Conservation (phyloP, 164 flowering plant species). For the Amborella trichopoda region DNA sequence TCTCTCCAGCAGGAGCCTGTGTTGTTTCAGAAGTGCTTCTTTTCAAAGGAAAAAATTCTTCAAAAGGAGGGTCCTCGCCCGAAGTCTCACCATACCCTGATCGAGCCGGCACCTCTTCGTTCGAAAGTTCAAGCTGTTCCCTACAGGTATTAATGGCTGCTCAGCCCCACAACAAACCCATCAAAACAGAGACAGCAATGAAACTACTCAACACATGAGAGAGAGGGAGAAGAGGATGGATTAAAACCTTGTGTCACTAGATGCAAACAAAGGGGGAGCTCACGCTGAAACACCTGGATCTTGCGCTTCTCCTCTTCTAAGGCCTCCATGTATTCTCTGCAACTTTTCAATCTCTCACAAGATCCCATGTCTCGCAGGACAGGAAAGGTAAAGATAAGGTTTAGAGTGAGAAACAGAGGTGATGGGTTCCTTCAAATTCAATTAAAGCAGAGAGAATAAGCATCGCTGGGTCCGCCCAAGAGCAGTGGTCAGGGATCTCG, state of each 20-base stretch:
- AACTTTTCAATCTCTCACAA: no score
- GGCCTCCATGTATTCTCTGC: conserved; percentile 41
- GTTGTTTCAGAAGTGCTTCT: no score
- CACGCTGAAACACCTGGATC: conserved; percentile 75
- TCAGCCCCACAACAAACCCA: no score
- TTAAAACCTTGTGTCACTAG: conserved; percentile 64
- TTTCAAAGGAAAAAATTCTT: conserved; percentile 5
- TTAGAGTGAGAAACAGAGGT: no score
- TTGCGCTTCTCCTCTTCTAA: conserved; percentile 60
- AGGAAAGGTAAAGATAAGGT: no score
- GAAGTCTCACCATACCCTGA: conserved; percentile 4
- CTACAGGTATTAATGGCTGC: conserved; percentile 56
- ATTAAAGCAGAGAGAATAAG: no score
- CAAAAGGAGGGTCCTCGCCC: conserved; percentile 1
- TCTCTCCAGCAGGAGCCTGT: no score
- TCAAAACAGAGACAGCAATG: conserved; percentile 2
- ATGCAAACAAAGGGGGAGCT: conserved; percentile 76
- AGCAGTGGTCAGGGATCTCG: no score
- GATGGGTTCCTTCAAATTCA: no score
- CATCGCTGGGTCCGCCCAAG: no score
- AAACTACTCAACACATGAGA: not conserved
- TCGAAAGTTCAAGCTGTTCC: conserved; percentile 33
- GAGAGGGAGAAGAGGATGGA: not conserved
- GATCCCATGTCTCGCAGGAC: no score
- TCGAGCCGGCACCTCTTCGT: no score